These are phyloP conservation scores for Claviceps quebecensis DNA, from an alignment of 2,329 filamentous ascomycete species.

Conservation along the genomic window DNA sequence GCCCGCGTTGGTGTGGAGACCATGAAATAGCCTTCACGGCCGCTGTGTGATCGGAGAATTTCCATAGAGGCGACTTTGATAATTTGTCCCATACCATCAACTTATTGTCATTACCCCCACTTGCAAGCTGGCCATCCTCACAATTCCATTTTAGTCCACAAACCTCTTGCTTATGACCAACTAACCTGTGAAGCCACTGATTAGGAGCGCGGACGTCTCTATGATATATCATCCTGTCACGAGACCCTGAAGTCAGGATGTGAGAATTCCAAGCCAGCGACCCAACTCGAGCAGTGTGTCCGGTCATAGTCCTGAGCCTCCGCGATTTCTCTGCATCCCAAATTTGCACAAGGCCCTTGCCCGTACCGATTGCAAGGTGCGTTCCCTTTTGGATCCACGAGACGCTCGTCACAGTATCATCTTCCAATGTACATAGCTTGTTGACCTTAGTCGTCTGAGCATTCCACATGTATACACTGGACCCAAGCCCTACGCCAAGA, in stretches of 20 bases:
- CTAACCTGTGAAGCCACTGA: slow-evolving; percentile 74
- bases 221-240: slow-evolving; percentile 87
- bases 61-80: slow-evolving; percentile 80
- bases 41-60: slow-evolving; percentile 87
- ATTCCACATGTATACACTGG: slow-evolving; percentile 98
- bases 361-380: slow-evolving; percentile 87
- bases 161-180: slow-evolving; percentile 95
- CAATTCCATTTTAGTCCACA: slow-evolving; percentile 96
- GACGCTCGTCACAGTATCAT: slow-evolving; percentile 91
- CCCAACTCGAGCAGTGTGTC: slow-evolving; percentile 84
- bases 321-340: slow-evolving; percentile 88
- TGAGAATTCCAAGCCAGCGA: slow-evolving; percentile 97
- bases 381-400: slow-evolving; percentile 98
- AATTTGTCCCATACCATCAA: slow-evolving; percentile 97
- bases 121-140: slow-evolving; percentile 87
- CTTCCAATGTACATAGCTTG: slow-evolving; percentile 81
- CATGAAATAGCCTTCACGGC: slow-evolving; percentile 96
- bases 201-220: slow-evolving; percentile 87
- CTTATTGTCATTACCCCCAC: slow-evolving; percentile 96
- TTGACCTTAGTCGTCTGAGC: slow-evolving; percentile 81
- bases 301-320: slow-evolving; percentile 87
- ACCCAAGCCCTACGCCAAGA: slow-evolving; percentile 80
- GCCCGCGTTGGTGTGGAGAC: slow-evolving; percentile 88
- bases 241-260: slow-evolving; percentile 86
- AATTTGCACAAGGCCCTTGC: slow-evolving; percentile 89